These are phyloP conservation scores for Phyllostachys edulis DNA, from an alignment of 176 grass and related monocot genomes.

Conservation along the genomic window DNA sequence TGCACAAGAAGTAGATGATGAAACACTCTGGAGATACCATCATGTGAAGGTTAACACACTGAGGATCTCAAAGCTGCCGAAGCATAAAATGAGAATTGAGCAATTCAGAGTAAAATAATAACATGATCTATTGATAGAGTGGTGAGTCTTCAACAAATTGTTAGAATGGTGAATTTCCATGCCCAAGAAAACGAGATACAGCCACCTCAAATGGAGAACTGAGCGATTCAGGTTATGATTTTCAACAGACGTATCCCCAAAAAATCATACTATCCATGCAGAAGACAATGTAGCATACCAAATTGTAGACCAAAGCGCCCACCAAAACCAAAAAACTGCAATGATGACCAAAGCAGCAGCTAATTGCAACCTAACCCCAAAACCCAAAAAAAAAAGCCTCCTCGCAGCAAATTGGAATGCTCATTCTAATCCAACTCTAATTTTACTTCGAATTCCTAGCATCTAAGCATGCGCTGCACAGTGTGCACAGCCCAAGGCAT, in stretches of 20 bases:
- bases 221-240: background rate
- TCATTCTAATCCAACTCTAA: background rate
- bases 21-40: background rate
- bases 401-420: background rate
- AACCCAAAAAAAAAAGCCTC: background rate
- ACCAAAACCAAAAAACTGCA: background rate
- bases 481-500: background rate
- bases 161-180: background rate
- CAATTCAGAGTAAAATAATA: conserved; percentile 1
- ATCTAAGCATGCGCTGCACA: background rate
- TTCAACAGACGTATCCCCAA: background rate
- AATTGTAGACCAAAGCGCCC: background rate
- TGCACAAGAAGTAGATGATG: background rate
- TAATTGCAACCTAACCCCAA: background rate
- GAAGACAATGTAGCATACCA: background rate
- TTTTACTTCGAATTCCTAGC: background rate
- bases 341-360: background rate
- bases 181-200: background rate
- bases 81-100: background rate
- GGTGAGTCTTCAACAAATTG: background rate
- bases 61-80: background rate
- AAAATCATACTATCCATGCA: background rate
- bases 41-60: background rate
- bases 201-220: background rate
- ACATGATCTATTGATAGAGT: background rate